Percentiles rank a stretch among this genome's conserved stretches.
phyloP scores from a whole-genome alignment of 1,284 basidiomycete genomes.

The Anthracocystis setariae region DNA sequence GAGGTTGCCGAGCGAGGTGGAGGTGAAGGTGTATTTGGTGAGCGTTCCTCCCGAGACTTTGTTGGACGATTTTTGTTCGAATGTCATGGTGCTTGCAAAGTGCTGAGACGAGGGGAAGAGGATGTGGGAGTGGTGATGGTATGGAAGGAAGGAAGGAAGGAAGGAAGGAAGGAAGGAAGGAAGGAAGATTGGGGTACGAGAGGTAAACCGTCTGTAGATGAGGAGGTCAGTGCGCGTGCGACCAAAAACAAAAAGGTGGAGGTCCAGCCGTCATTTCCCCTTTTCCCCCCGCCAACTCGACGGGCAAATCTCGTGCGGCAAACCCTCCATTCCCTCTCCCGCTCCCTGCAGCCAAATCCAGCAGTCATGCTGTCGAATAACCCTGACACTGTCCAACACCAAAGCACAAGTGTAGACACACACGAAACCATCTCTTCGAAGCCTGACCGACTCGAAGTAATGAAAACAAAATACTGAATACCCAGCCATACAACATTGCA shows the following conservation, averaged over 20 bases:
- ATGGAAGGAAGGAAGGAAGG: not conserved
- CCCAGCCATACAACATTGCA: too few relatives aligned
- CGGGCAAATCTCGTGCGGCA: slow-evolving; percentile 22
- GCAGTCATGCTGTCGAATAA: too few relatives aligned
- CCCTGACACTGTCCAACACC: too few relatives aligned
- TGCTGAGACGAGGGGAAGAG: not conserved
- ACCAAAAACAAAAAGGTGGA: slow-evolving; percentile 1
- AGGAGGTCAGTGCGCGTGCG: slow-evolving; percentile 32
- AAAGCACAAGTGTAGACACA: too few relatives aligned
- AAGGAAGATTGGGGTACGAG: not conserved
- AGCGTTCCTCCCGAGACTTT: slow-evolving; percentile 50
- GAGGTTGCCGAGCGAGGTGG: slow-evolving; percentile 81
- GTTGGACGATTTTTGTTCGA: slow-evolving; percentile 40
- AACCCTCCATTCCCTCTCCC: not conserved
- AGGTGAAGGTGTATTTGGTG: slow-evolving; percentile 61
- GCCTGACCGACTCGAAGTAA: too few relatives aligned
- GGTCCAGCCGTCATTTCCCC: slow-evolving; percentile 27
- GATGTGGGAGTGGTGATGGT: not conserved
- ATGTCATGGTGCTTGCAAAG: slow-evolving; percentile 24
- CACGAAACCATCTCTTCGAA: too few relatives aligned
- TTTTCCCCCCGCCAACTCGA: slow-evolving; percentile 1
- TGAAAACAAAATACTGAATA: too few relatives aligned
- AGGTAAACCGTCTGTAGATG: not conserved
- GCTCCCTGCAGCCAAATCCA: too few relatives aligned
- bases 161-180: not conserved